Evolutionary conservation across 345 rosid genomes (phyloP), one percentile per base, ranked within the genome.

Genomic region (Geranium rotundifolium): DNA sequence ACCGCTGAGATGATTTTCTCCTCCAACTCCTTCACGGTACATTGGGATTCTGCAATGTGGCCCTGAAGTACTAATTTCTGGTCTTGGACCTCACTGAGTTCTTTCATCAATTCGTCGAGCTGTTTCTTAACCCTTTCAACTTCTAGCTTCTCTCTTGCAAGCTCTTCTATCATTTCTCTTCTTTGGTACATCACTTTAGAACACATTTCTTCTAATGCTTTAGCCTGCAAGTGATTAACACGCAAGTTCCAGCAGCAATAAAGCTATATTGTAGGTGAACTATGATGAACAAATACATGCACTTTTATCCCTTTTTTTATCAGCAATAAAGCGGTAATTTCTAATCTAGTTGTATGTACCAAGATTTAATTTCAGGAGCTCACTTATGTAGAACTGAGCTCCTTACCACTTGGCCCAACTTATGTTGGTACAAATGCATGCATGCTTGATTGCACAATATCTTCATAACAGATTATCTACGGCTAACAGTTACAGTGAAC

Each of bases 1-100:
- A 85, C 92, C 14, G 96, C 98, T 19, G 91, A 84, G 19, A 84
- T 49, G 52, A 91, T 79, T 81, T 91, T 91, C 76, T 81, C 91
- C 75, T 90, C 95, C 71, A 82, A 80, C 71, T 81, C 86, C 73
- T 78, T 75, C 62, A 63, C 82, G 57, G 29, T 54, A 60, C 62
- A 57, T 67, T 69, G 71, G 19, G 85, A 76, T 58, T 80, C 84
- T n/a, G 72, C 64, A 46, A 80, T 57, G 75, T 76, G 92, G 63
- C 67, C 73, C 76, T 81, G 79, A 46, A 87, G 79, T 56, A 27
- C 67, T 54, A 64, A 74, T 67, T 68, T 89, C 64, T 84, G 86
- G 66, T 73, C 79, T 58, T 74, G 78, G 65, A 84, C 86, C 30
- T 58, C 61, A 65, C 67, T 83, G 55, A 84, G 76, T 71, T 89